Evolutionary conservation across 345 rosid genomes (phyloP).

Genomic region (thale cress (Arabidopsis thaliana)): TAIR10.1 NC_003074.8:23039501-23040000

Average conservation of each 20-base stretch:
- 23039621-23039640: neutral
- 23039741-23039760: conserved; percentile 69
- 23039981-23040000: conserved; percentile 12
- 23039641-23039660: conserved; percentile 51
- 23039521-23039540: conserved; percentile 66
- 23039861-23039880: neutral
- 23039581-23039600: conserved; percentile 40
- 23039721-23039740: conserved; percentile 87
- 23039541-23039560: conserved; percentile 80
- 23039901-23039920: neutral
- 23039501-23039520: conserved; percentile 70
- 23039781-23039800: conserved; percentile 64
- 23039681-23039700: conserved; percentile 61
- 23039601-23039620: conserved; percentile 10
- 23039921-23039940: conserved; percentile 20
- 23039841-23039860: neutral
- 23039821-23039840: conserved; percentile 7
- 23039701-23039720: conserved; percentile 73
- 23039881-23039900: neutral
- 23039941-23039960: neutral
- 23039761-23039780: conserved; percentile 82
- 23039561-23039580: conserved; percentile 96
- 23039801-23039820: conserved; percentile 17
- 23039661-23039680: conserved; percentile 81
- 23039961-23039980: conserved; percentile 2